phyloP scores from a whole-genome alignment of 345 rosid genomes.

The Adansonia digitata region DNA sequence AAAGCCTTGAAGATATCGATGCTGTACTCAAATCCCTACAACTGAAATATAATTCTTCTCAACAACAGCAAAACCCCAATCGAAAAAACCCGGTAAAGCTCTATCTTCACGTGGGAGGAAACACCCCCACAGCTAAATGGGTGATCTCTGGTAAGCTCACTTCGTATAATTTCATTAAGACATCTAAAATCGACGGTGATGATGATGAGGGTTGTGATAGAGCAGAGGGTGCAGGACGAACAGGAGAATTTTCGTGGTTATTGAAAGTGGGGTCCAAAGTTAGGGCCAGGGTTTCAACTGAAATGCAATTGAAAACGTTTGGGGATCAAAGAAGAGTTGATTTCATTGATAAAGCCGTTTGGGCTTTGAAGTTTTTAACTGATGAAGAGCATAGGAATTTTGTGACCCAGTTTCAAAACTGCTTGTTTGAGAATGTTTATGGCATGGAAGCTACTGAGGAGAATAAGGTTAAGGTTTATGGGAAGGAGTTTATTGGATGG shows the following conservation, averaged over 20 bases:
- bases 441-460: conserved; percentile 60
- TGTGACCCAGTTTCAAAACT: conserved; percentile 61
- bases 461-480: conserved; percentile 67
- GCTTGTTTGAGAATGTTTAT: conserved; percentile 79
- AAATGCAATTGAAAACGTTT: conserved; percentile 82
- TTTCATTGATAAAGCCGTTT: conserved; percentile 69
- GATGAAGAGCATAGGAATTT: conserved; percentile 66
- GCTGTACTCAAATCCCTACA: conserved; percentile 56
- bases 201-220: conserved; percentile 36
- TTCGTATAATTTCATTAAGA: conserved; percentile 46
- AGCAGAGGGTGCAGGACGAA: conserved; percentile 23
- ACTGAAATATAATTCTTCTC: conserved; percentile 38
- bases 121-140: conserved; percentile 86
- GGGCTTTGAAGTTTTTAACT: conserved; percentile 79
- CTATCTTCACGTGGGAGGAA: conserved; percentile 76
- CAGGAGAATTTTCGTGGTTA: conserved; percentile 53
- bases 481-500: conserved; percentile 92
- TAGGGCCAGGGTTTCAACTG: conserved; percentile 61
- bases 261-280: conserved; percentile 66
- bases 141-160: conserved; percentile 52
- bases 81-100: conserved; percentile 64
- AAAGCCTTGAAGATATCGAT: conserved; percentile 47
- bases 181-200: conserved; percentile 22
- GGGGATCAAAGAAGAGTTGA: conserved; percentile 78
- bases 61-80: conserved; percentile 15